Conservation (phyloP, 345 rosid species). For the Litchi chinensis region DNA sequence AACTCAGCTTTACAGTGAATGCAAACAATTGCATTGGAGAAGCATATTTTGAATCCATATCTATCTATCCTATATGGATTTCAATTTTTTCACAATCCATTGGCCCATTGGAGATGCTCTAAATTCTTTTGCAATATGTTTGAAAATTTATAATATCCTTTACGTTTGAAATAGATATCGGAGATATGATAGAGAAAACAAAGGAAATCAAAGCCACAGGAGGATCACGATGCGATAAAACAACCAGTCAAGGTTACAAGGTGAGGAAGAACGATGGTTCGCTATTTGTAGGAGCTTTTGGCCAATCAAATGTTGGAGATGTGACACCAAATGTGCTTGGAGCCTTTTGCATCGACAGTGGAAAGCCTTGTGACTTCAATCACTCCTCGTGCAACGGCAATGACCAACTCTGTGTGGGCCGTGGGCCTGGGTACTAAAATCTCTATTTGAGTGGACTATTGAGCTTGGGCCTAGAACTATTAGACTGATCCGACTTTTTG, state of each 20-base stretch:
- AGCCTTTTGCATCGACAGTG: constrained; percentile 53
- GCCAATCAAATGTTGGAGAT: constrained; percentile 68
- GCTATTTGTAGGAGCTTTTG: constrained; percentile 55
- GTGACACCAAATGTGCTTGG: constrained; percentile 64
- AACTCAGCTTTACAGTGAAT: no score
- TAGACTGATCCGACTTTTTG: not conserved
- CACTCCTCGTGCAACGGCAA: constrained; percentile 59
- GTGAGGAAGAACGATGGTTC: constrained; percentile 54
- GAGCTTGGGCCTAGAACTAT: not conserved
- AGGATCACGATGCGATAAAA: constrained; percentile 44
- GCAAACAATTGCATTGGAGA: no score
- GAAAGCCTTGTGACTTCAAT: constrained; percentile 61
- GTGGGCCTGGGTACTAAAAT: constrained; percentile 53
- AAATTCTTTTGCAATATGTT: no score
- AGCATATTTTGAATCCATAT: no score
- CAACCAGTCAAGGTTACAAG: constrained; percentile 50
- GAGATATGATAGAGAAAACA: constrained; percentile 27
- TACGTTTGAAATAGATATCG: constrained; percentile 22
- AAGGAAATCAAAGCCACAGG: constrained; percentile 44
- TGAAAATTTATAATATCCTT: not conserved
- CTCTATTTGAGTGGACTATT: not conserved
- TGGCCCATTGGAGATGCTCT: no score
- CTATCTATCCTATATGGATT: no score
- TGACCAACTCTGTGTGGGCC: constrained; percentile 55
- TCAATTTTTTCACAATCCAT: no score